A percentile compares a stretch with the other conserved stretches of the same genome.
These are phyloP conservation scores for Grifola frondosa DNA, from an alignment of 1,284 basidiomycete species.

Conservation along the genomic window DNA sequence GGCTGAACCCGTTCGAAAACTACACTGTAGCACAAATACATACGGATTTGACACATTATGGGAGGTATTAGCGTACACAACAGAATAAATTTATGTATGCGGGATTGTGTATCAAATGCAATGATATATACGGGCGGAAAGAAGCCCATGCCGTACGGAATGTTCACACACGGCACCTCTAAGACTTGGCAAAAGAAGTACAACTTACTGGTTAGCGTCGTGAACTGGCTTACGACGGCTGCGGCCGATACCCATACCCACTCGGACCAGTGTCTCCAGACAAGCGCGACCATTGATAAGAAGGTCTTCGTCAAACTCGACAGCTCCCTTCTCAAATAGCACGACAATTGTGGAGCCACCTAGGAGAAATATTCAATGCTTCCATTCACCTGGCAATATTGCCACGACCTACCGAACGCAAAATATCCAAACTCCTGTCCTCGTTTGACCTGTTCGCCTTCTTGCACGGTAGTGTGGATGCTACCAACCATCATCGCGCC, in stretches of 20 bases:
- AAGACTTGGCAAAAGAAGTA: too few relatives aligned
- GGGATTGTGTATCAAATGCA: too few relatives aligned
- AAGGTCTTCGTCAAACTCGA: constrained; percentile 93
- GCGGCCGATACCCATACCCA: constrained; percentile 80
- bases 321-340: constrained; percentile 78
- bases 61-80: too few relatives aligned
- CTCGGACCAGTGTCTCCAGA: constrained; percentile 86
- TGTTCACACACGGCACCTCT: too few relatives aligned
- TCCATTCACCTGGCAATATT: constrained; percentile 3
- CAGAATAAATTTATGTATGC: too few relatives aligned
- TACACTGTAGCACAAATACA: too few relatives aligned
- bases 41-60: too few relatives aligned
- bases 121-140: too few relatives aligned
- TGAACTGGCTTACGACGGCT: constrained; percentile 14
- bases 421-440: constrained; percentile 95
- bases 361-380: too few relatives aligned
- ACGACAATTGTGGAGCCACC: constrained; percentile 90
- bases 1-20: too few relatives aligned
- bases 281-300: constrained; percentile 78
- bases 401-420: constrained; percentile 71
- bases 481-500: constrained; percentile 96
- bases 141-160: too few relatives aligned
- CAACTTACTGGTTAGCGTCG: too few relatives aligned
- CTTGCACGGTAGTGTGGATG: constrained; percentile 82
- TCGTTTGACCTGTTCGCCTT: constrained; percentile 76